A percentile compares a stretch with the other conserved stretches of the same genome.
Evolutionary conservation across 108 stramenopile species (phyloP).

Genomic region (Nitzschia putrida): DNA sequence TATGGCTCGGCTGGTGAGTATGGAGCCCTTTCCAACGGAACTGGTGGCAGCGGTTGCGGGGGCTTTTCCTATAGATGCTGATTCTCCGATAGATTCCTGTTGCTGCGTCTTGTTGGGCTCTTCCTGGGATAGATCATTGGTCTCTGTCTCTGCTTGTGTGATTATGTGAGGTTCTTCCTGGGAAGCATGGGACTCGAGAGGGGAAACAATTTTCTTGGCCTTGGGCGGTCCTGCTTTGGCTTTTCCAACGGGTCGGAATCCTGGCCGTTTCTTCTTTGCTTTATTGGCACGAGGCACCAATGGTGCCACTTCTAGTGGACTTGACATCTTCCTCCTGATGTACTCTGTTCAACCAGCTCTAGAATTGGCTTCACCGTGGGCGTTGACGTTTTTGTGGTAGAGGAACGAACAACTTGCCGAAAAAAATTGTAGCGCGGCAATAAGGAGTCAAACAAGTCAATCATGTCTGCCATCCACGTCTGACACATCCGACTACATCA

Average conservation of each 20-base stretch:
- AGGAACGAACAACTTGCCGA: background rate
- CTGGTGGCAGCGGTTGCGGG: background rate
- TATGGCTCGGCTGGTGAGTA: too few species aligned
- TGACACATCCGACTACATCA: background rate
- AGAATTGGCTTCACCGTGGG: background rate
- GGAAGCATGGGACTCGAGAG: background rate
- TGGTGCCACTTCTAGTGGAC: slow-evolving; percentile 14
- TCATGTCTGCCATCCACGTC: background rate
- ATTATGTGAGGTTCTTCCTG: background rate
- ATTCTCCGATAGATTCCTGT: background rate
- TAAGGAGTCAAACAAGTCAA: background rate
- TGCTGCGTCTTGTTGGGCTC: background rate
- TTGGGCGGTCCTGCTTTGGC: background rate
- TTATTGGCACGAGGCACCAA: slow-evolving; percentile 33
- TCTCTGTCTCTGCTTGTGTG: background rate
- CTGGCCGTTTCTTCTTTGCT: slow-evolving; percentile 28
- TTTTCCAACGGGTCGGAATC: slow-evolving; percentile 36
- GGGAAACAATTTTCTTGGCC: too few species aligned
- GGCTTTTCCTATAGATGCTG: background rate
- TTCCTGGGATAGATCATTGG: background rate
- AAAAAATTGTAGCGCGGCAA: background rate
- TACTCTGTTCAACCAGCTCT: background rate
- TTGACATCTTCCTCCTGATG: background rate
- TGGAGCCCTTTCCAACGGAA: too few species aligned
- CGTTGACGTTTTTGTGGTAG: background rate